These are phyloP conservation scores for Talaromyces sp. DNA, from an alignment of 2,329 filamentous ascomycete genomes.

Conservation along the genomic window DNA sequence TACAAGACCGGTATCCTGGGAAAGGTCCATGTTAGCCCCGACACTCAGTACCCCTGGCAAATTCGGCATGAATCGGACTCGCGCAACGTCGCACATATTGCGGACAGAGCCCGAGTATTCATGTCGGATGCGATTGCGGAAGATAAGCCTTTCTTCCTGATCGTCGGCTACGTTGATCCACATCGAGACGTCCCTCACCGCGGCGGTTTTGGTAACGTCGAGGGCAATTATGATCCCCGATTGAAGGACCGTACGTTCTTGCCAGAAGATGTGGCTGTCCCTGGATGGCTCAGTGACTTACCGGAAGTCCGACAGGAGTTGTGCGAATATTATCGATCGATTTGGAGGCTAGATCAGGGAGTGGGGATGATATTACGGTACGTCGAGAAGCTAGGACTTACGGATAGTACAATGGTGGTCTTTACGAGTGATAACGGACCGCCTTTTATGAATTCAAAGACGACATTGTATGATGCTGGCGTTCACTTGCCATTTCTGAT, in stretches of 20 bases:
- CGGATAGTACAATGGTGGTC: constrained; percentile 39
- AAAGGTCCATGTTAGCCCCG: constrained; percentile 47
- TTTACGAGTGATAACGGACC: constrained; percentile 49
- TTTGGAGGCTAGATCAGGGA: constrained; percentile 29
- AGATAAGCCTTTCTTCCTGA: constrained; percentile 41
- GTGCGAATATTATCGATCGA: constrained; percentile 39
- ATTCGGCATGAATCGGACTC: constrained; percentile 33
- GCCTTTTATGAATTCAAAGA: constrained; percentile 50
- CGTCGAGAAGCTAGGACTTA: constrained; percentile 28
- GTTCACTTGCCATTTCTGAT: constrained; percentile 43
- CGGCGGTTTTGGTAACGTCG: constrained; percentile 42
- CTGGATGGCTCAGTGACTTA: constrained; percentile 36
- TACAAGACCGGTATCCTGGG: constrained; percentile 47
- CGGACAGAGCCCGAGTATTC: constrained; percentile 36
- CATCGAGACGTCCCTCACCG: constrained; percentile 39
- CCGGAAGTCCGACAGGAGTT: constrained; percentile 41
- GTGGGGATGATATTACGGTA: constrained; percentile 30
- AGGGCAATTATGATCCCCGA: constrained; percentile 24
- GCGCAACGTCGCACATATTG: constrained; percentile 41
- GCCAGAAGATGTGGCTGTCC: constrained; percentile 35
- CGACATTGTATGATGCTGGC: constrained; percentile 47
- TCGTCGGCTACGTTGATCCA: constrained; percentile 45
- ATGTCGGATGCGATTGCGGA: constrained; percentile 31
- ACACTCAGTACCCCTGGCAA: constrained; percentile 40
- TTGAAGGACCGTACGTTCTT: constrained; percentile 7